Conservation (phyloP, 768 basidiomycete genomes). For the Pleurotus sapidus region DNA sequence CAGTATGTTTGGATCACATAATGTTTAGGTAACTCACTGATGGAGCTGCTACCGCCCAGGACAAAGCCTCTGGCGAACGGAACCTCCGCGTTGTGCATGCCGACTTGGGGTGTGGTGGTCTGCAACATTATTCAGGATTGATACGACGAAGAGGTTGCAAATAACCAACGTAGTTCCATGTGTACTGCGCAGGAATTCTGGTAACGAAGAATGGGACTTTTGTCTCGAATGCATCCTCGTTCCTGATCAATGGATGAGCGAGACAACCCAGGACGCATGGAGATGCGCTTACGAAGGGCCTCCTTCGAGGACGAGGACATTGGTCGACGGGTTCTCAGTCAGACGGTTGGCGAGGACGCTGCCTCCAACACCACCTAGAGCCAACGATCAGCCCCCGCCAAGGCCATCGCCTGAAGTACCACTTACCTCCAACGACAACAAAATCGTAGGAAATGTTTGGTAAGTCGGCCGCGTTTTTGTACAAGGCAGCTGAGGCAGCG, state of each 20-base stretch:
- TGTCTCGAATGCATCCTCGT: background rate
- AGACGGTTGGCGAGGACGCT: conserved; percentile 6
- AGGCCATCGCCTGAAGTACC: background rate
- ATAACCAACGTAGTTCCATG: background rate
- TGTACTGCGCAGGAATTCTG: background rate
- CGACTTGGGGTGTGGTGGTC: conserved; percentile 16
- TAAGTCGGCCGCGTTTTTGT: background rate
- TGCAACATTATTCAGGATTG: conserved; percentile 12
- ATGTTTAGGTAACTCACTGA: conserved; percentile 15
- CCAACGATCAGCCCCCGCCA: background rate
- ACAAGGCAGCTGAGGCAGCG: background rate
- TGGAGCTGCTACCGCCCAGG: conserved; percentile 16
- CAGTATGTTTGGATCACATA: background rate
- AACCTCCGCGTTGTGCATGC: conserved; percentile 12
- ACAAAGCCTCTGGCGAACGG: conserved; percentile 15
- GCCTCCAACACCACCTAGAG: conserved; percentile 2
- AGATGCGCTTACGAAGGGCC: background rate
- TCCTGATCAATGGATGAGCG: background rate
- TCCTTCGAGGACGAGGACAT: conserved; percentile 4
- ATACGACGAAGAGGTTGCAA: background rate
- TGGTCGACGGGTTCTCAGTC: background rate
- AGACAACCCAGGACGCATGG: background rate
- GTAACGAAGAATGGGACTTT: background rate
- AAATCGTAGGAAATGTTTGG: conserved; percentile 6
- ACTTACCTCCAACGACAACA: conserved; percentile 8